Base-by-base conservation (phyloP, 2,329 filamentous ascomycete genomes). In the Botrytis sinoallii region DNA sequence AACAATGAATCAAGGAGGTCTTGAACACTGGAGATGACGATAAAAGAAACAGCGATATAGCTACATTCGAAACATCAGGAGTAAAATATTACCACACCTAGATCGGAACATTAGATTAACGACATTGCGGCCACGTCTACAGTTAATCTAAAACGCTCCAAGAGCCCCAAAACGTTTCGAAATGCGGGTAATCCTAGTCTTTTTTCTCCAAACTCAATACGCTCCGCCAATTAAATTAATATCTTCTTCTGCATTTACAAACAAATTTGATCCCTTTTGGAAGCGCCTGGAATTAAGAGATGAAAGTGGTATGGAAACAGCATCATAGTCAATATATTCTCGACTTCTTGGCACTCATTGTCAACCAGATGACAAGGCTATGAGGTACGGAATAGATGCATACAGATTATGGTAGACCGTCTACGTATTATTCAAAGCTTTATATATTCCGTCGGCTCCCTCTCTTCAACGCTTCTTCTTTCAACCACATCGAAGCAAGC, bases 401-500 rank as follows among this genome's bases (percentile, higher is more conserved):
- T 68, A 8, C 38, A 57, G 52, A 29, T 29, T n/a, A 7, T 70
- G 38, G 35, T 44, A 32, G 9, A 38, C 38, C 52, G 38, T 4
- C 52, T 18, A 10, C 14, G 25, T 32, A 29, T 10, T 8, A 38
- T 35, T 44, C 22, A 48, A 40, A 60, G n/a, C 42, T 57, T 59
- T 44, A 59, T 66, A 69, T 64, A 71, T 71, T 63, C 40, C 29
- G 22, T 22, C 10, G n/a, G n/a, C 7, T 38, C 12, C 48, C n/a
- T 38, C 60, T 67, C 55, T 9, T 40, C 9, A 22, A 48, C 7
- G 42, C 4, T 40, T 48, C n/a, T 18, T 25, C 16, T 46, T 40
- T 55, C 46, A 44, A 48, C 61, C 9, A 66, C 61, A 48, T n/a
- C 63, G 48, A 72, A 72, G 70, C 63, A 66, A 72, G 63, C 38